A percentile compares a stretch with the other conserved stretches of the same genome.
Conservation (phyloP, 306 rosid genomes). For the Ziziphus jujuba region DNA sequence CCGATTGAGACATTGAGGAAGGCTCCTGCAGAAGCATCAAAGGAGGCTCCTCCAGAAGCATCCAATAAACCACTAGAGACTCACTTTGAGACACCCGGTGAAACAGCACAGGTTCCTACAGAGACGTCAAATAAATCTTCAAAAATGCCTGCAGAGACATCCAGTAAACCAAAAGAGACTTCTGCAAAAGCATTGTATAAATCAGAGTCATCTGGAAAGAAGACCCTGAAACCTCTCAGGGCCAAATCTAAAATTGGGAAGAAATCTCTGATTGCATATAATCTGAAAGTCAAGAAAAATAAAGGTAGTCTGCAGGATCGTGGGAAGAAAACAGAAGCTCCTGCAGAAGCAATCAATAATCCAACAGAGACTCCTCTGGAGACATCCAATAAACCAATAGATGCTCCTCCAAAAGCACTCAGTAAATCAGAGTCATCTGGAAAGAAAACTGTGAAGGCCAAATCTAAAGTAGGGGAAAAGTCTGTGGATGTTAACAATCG, state of each 20-base stretch:
- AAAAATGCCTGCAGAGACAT: constrained; percentile 21
- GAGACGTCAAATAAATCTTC: constrained; percentile 13
- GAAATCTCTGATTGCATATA: constrained; percentile 40
- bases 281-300: constrained; percentile 21
- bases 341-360: background rate
- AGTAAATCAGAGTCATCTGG: constrained; percentile 33
- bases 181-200: constrained; percentile 28
- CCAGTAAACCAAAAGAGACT: constrained; percentile 31
- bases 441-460: constrained; percentile 47
- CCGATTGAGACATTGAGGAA: background rate
- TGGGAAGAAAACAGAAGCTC: constrained; percentile 4
- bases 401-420: constrained; percentile 21
- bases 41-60: constrained; percentile 13
- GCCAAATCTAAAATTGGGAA: constrained; percentile 49
- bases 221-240: constrained; percentile 41
- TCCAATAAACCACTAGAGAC: constrained; percentile 1
- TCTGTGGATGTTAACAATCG: constrained; percentile 23
- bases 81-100: background rate
- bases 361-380: constrained; percentile 25
- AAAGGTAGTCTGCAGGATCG: constrained; percentile 24
- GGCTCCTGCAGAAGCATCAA: too few relatives aligned
- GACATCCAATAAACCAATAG: background rate
- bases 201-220: constrained; percentile 42
- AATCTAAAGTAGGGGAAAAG: constrained; percentile 48
- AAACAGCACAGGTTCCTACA: constrained; percentile 6